Base-by-base conservation (phyloP, 2,329 filamentous ascomycete genomes). In the Akanthomyces dipterigenus region DNA sequence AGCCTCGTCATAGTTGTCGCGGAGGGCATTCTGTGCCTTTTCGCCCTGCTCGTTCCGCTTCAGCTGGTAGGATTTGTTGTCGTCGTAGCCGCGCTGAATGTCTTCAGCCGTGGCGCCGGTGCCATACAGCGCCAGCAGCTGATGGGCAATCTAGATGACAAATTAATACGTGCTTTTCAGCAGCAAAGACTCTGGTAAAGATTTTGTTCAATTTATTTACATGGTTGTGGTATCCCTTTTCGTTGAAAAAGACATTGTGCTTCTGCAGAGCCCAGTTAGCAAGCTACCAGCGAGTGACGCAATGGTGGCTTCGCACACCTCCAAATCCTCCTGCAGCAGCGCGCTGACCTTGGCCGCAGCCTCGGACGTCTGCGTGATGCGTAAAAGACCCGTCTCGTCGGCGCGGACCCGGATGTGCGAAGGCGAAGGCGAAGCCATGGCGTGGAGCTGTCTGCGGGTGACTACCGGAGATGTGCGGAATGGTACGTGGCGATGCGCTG, bases 211-310 rank as follows among this genome's bases (percentile, higher is more conserved):
- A n/a, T n/a, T n/a, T n/a, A n/a, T n/a, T 68, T 75, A 81, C 90
- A 69, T 96, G 92, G 71, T 96, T 90, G 69, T 97, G 93, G 64
- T 89, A 96, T 0, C 88, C 88, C 1, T 73, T 69, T 0, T 81
- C 63, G 64, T 95, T 96, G 79, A 92, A 96, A 75, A 88, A 96
- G 62, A 92, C 88, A 70, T 96, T 89, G 67, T 92, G 84, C 18
- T 24, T 24, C 26, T 36, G 42, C 6, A 45, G 26, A 26, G 26
- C 34, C 18, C 7, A 20, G 11, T 43, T 28, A 18, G 55, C 24
- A 11, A n/a, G 12, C 16, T 49, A 42, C 54, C 24, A 18, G 18
- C 8, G 7, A 46, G 22, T 24, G 43, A 24, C 20, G 16, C 28
- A 36, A 38, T 40, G 8, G 8, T 28, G 43, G 18, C 24, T 43